Evolutionary conservation across 352 stramenopile species (phyloP).

Genomic region (Globisporangium nagaii): DNA sequence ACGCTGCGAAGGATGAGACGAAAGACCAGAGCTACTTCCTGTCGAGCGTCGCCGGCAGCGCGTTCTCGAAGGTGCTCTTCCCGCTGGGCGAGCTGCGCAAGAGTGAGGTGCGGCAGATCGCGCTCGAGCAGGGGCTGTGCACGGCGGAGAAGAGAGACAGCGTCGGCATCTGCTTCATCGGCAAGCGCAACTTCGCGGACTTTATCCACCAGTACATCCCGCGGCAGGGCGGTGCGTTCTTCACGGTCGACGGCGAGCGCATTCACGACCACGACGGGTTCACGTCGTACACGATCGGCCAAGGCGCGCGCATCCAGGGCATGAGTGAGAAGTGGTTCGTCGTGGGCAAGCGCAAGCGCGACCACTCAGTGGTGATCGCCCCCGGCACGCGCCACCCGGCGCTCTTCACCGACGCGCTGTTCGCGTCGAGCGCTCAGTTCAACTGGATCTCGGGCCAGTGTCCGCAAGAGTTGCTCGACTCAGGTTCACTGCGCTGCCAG

Average conservation of each 20-base stretch:
- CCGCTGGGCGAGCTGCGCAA: constrained; percentile 93
- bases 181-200: constrained; percentile 89
- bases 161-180: constrained; percentile 99
- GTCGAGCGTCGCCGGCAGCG: constrained; percentile 67
- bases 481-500: constrained; percentile 46
- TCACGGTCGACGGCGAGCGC: constrained; percentile 50
- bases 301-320: constrained; percentile 89
- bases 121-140: constrained; percentile 65
- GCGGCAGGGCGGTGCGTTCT: constrained; percentile 70
- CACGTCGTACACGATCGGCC: constrained; percentile 91
- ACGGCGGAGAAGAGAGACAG: constrained; percentile 94
- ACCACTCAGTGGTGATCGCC: constrained; percentile 83
- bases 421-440: constrained; percentile 65
- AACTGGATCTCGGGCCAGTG: constrained; percentile 86
- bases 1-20: constrained; percentile 72
- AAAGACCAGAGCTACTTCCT: constrained; percentile 99
- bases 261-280: constrained; percentile 79
- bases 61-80: constrained; percentile 90
- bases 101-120: constrained; percentile 89
- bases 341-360: constrained; percentile 67
- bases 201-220: constrained; percentile 93
- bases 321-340: constrained; percentile 88
- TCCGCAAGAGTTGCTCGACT: constrained; percentile 33
- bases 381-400: constrained; percentile 88
- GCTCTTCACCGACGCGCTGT: constrained; percentile 86